Evolutionary conservation across 2,329 filamentous ascomycete genomes (phyloP).

Genomic region (Phialocephala sp.): DNA sequence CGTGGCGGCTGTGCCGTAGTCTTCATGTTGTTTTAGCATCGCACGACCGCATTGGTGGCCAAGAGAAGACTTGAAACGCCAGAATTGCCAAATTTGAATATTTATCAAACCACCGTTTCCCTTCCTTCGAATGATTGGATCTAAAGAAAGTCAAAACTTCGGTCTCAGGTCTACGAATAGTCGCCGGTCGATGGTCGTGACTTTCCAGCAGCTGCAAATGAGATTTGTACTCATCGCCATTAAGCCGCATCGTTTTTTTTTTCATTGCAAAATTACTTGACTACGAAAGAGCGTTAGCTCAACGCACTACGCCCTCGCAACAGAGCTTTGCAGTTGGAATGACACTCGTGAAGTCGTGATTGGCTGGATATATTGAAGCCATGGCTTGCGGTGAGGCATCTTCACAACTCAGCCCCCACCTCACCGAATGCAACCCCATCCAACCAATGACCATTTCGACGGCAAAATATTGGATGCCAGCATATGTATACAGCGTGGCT

Average conservation of each 20-base stretch:
- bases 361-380: neutral
- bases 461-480: slow-evolving; percentile 11
- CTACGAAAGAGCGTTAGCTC: neutral
- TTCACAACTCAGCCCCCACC: slow-evolving; percentile 11
- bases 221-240: slow-evolving; percentile 9
- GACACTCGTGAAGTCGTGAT: too few relatives aligned
- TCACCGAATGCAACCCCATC: slow-evolving; percentile 9
- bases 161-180: neutral
- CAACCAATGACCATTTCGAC: slow-evolving; percentile 8
- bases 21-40: slow-evolving; percentile 9
- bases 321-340: neutral
- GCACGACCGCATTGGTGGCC: neutral
- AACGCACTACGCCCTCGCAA: neutral
- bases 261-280: slow-evolving; percentile 6
- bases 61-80: neutral
- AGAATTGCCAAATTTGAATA: neutral
- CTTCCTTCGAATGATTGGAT: slow-evolving; percentile 7
- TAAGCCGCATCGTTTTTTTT: neutral
- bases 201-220: slow-evolving; percentile 8
- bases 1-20: slow-evolving; percentile 7
- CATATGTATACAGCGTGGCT: slow-evolving; percentile 5
- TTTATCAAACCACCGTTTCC: slow-evolving; percentile 3
- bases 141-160: slow-evolving; percentile 4
- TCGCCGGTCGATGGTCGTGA: neutral
- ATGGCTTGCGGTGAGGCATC: slow-evolving; percentile 11